Conservation (phyloP, 2,329 filamentous ascomycete species). For the Plectosphaerella plurivora region DNA sequence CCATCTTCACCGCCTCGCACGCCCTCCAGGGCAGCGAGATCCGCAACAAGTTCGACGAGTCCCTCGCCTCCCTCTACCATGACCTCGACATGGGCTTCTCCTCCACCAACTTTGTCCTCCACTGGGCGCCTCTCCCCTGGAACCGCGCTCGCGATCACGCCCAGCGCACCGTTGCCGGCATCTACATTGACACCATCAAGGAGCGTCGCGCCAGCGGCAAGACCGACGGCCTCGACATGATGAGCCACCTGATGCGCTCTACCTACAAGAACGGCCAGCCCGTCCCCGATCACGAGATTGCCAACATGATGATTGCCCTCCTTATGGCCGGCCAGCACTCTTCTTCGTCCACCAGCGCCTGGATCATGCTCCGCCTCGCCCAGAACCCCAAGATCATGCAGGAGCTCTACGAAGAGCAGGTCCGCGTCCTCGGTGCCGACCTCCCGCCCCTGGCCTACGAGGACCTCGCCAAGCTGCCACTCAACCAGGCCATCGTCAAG, state of each 20-base stretch:
- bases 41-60: conserved; percentile 73
- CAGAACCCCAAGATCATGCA: conserved; percentile 73
- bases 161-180: conserved; percentile 73
- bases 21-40: conserved; percentile 82
- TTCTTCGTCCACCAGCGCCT: conserved; percentile 76
- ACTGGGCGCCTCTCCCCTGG: conserved; percentile 85
- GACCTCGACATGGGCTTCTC: conserved; percentile 88
- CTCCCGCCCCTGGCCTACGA: conserved; percentile 74
- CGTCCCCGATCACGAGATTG: conserved; percentile 80
- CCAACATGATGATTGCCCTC: conserved; percentile 91
- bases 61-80: conserved; percentile 79
- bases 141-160: conserved; percentile 78
- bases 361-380: conserved; percentile 80
- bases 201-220: conserved; percentile 55
- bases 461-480: conserved; percentile 69
- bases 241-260: conserved; percentile 84
- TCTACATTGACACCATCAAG: conserved; percentile 79
- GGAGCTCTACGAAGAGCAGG: conserved; percentile 80
- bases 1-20: conserved; percentile 84
- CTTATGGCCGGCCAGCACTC: conserved; percentile 92
- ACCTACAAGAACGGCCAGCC: conserved; percentile 76
- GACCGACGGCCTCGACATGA: conserved; percentile 67
- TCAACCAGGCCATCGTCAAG: conserved; percentile 82
- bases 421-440: conserved; percentile 66
- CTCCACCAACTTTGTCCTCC: conserved; percentile 84